phyloP scores from a whole-genome alignment of 2,329 filamentous ascomycete species.

The Alternaria triticina region DNA sequence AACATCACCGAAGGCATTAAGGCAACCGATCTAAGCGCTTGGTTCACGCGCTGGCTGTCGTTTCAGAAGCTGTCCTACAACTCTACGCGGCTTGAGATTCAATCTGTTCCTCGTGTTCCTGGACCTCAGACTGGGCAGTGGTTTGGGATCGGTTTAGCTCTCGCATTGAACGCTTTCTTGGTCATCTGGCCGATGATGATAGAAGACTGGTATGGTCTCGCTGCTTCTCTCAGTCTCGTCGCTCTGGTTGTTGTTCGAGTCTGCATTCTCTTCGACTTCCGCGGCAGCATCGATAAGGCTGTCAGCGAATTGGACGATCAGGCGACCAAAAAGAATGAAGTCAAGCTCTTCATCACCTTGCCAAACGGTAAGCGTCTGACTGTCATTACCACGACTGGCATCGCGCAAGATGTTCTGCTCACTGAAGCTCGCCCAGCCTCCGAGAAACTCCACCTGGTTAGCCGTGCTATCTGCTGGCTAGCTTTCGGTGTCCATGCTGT shows the following conservation, averaged over 20 bases:
- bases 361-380: not conserved
- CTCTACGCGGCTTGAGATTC: not conserved
- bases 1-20: slow-evolving; percentile 8
- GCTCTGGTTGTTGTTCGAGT: not conserved
- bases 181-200: not conserved
- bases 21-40: slow-evolving; percentile 6
- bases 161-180: not conserved
- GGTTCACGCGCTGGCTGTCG: slow-evolving; percentile 9
- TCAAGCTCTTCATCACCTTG: not conserved
- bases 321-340: not conserved
- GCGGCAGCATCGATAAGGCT: not conserved
- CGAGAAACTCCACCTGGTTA: not conserved
- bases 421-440: not conserved
- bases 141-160: not conserved
- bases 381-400: not conserved
- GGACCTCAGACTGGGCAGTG: not conserved
- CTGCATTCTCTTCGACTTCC: not conserved
- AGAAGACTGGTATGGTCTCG: not conserved
- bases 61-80: not conserved
- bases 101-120: not conserved
- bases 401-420: not conserved
- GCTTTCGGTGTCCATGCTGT: not conserved
- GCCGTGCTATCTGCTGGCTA: not conserved
- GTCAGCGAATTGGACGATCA: not conserved
- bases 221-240: not conserved